A percentile compares a stretch with the other conserved stretches of the same genome.
phyloP scores from a whole-genome alignment of 257 asterid genomes.

The Forsythia viridissima region DNA sequence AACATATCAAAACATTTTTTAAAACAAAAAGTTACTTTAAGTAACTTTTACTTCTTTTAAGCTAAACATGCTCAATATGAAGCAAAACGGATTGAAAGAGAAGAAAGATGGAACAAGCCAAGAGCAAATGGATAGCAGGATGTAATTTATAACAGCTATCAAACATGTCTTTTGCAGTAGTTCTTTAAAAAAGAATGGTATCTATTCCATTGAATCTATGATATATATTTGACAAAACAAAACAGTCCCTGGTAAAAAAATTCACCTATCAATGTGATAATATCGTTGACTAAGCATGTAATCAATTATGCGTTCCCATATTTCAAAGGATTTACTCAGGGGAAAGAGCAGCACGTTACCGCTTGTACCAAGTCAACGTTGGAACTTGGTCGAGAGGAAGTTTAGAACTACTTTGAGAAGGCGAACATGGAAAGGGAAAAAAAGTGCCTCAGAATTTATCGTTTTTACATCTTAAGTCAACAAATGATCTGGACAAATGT shows the following conservation, averaged over 20 bases:
- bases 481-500: constrained; percentile 6
- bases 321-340: not conserved
- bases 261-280: not conserved
- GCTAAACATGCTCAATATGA: not conserved
- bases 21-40: no score
- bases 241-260: not conserved
- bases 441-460: not conserved
- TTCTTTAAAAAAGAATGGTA: not conserved
- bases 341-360: not conserved
- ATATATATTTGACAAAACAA: not conserved
- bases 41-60: no score
- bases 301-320: not conserved
- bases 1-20: no score
- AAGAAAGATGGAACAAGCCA: not conserved
- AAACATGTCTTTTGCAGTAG: not conserved
- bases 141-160: not conserved
- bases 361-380: not conserved
- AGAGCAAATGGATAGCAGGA: not conserved
- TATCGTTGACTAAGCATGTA: not conserved
- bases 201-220: not conserved
- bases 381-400: not conserved
- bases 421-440: constrained; percentile 1
- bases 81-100: not conserved
- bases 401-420: constrained; percentile 3
- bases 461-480: not conserved